Base-by-base conservation (phyloP, 2,329 filamentous ascomycete species). In the Scytalidium lignicola region DNA sequence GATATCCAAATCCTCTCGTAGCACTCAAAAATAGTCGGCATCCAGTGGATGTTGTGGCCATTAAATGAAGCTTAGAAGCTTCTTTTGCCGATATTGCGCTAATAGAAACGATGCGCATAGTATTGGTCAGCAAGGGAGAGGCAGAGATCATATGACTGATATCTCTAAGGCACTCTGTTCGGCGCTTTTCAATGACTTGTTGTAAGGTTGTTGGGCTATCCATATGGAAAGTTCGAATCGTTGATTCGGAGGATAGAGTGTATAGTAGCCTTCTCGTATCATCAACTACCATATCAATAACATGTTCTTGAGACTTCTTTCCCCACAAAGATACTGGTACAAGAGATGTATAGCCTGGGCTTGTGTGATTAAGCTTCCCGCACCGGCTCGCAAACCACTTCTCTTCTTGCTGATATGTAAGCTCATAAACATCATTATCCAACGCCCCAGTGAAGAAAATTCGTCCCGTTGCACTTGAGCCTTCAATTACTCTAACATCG, bases 351-450 rank as follows among this genome's bases (percentile, higher is more conserved):
- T 88, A 85, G 28, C 86, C 84, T 3, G 80, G 83, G 65, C 80
- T 85, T 44, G 86, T 92, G 66, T 96, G 93, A 64, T 95, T 95
- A 55, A 92, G 83, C 69, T 91, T 96, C 52, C 86, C 84, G 65
- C 89, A 95, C 56, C 87, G 82, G 67, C 84, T 90, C 47, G 88
- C 86, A 65, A 99, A 99, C 93, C 93, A 99, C 59, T 88, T 86
- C 69, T 99, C 93, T 67, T 97, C 90, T 62, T 96, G 90, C 68
- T 97, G 92, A 65, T 99, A 99, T 58, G 87, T 91, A 47, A 99
- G 79, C 69, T 99, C 93, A 66, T 93, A 89, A 43, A 99, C 82
- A 60, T 97, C 91, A 55, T 90, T 90, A 56, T 92, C 88, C 45
- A 76, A 79, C 45, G 78, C 79, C 32, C 90, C 89, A 40, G 87